phyloP scores from a whole-genome alignment of 2,329 filamentous ascomycete genomes.

The Hymenoscyphus salicellus region DNA sequence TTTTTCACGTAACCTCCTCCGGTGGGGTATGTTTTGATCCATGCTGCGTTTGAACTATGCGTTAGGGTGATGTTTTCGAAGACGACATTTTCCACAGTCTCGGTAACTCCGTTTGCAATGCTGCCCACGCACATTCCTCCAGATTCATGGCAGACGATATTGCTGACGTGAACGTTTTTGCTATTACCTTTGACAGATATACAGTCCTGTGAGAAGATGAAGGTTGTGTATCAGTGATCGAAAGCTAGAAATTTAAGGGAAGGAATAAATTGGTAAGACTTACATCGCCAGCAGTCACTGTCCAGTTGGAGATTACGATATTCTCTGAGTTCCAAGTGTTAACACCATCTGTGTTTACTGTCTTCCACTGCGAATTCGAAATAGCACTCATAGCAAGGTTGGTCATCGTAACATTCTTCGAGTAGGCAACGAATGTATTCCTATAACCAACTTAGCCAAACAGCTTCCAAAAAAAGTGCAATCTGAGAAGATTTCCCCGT shows the following conservation, averaged over 20 bases:
- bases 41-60: conserved; percentile 36
- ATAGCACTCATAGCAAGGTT: conserved; percentile 19
- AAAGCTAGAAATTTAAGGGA: neutral
- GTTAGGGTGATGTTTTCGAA: conserved; percentile 46
- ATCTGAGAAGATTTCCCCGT: neutral
- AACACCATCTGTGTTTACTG: conserved; percentile 62
- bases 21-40: conserved; percentile 38
- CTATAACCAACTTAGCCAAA: conserved; percentile 2
- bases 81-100: conserved; percentile 54
- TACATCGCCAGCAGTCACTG: conserved; percentile 47
- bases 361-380: conserved; percentile 44
- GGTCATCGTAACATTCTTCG: conserved; percentile 21
- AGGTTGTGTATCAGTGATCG: neutral
- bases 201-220: conserved; percentile 36
- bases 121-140: conserved; percentile 55
- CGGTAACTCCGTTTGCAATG: conserved; percentile 45
- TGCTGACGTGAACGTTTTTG: conserved; percentile 54
- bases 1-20: conserved; percentile 38
- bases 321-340: conserved; percentile 57
- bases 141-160: conserved; percentile 59
- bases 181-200: conserved; percentile 61
- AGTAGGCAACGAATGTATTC: conserved; percentile 21
- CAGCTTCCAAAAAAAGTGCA: too few species aligned
- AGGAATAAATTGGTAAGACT: neutral
- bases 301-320: conserved; percentile 48